A percentile compares a stretch with the other conserved stretches of the same genome.
phyloP scores from a whole-genome alignment of 2,329 filamentous ascomycete genomes.

The Nemania serpens region DNA sequence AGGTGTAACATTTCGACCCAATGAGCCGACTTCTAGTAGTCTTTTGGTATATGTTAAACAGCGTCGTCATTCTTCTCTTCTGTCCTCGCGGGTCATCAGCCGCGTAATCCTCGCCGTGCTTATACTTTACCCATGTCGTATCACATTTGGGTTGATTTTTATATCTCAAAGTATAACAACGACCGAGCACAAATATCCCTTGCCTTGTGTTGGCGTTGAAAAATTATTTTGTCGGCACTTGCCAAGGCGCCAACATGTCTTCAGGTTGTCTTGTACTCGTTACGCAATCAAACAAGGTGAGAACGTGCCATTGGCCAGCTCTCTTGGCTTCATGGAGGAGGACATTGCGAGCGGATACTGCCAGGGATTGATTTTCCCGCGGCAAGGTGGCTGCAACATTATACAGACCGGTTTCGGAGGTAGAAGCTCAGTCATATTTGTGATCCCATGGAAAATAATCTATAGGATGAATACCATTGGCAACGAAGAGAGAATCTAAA shows the following conservation, averaged over 20 bases:
- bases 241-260: constrained; percentile 14
- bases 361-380: constrained; percentile 17
- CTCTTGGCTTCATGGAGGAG: constrained; percentile 21
- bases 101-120: too few relatives aligned
- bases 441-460: background rate
- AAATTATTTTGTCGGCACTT: background rate
- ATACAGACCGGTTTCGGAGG: constrained; percentile 25
- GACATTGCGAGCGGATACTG: constrained; percentile 21
- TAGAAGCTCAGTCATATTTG: constrained; percentile 2
- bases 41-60: too few relatives aligned
- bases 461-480: background rate
- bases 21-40: background rate
- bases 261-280: constrained; percentile 12
- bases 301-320: constrained; percentile 16
- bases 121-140: too few relatives aligned
- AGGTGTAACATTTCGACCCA: too few relatives aligned
- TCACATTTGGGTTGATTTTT: too few relatives aligned
- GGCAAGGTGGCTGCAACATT: constrained; percentile 21
- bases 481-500: background rate
- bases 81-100: too few relatives aligned
- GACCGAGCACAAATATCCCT: too few relatives aligned
- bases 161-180: too few relatives aligned
- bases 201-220: too few relatives aligned
- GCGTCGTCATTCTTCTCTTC: too few relatives aligned
- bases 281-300: constrained; percentile 17